Evolutionary conservation across 1,284 basidiomycete species (phyloP).

Genomic region (Cystobasidium sp.): DNA sequence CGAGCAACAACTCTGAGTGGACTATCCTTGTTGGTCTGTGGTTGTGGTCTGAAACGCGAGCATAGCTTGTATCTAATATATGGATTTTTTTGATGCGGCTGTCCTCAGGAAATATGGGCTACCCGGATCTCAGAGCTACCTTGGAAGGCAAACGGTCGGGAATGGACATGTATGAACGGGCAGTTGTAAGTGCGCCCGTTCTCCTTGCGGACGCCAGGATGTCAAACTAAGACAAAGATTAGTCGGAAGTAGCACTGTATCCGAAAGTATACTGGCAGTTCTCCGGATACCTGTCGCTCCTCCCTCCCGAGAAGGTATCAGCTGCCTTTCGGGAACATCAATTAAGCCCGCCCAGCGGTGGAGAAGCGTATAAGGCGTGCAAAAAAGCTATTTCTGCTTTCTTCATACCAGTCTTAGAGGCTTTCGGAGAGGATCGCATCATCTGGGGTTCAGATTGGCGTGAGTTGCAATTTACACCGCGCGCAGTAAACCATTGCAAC

Average conservation of each 20-base stretch:
- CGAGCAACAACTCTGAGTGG: too few species aligned
- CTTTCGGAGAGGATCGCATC: slow-evolving; percentile 27
- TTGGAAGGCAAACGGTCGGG: not conserved
- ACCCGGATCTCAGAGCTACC: not conserved
- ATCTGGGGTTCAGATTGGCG: slow-evolving; percentile 24
- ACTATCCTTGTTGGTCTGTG: too few species aligned
- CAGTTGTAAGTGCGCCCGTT: not conserved
- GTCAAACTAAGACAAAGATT: not conserved
- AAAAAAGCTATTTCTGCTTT: slow-evolving; percentile 15
- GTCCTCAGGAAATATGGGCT: not conserved
- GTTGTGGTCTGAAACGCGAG: too few species aligned
- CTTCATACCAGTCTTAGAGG: slow-evolving; percentile 16
- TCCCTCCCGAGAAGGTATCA: slow-evolving; percentile 1
- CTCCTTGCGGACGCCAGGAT: not conserved
- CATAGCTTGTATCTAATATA: too few species aligned
- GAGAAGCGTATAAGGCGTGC: slow-evolving; percentile 9
- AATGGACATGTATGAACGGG: not conserved
- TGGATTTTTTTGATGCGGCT: not conserved
- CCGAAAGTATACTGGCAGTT: slow-evolving; percentile 9
- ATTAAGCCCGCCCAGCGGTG: not conserved
- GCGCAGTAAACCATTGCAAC: not conserved
- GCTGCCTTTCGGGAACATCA: not conserved
- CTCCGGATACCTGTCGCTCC: slow-evolving; percentile 2
- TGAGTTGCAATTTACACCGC: not conserved
- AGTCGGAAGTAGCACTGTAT: slow-evolving; percentile 19